A percentile compares a stretch with the other conserved stretches of the same genome.
phyloP scores from a whole-genome alignment of 1,139 yeast genomes.

The Nakaseomyces uthaithaninus region DNA sequence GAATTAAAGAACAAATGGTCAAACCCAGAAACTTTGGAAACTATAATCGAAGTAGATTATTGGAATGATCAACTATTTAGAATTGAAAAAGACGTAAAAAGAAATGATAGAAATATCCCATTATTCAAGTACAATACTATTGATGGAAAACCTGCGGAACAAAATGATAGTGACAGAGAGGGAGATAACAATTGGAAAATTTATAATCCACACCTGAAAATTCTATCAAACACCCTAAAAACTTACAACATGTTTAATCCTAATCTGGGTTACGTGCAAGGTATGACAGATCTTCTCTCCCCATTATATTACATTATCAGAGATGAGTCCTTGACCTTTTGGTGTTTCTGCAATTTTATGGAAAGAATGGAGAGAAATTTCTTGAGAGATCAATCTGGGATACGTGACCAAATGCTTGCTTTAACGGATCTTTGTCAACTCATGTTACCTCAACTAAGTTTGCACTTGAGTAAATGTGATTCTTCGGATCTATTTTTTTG shows the following conservation, averaged over 20 bases:
- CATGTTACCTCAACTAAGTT: constrained; percentile 76
- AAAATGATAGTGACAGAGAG: constrained; percentile 45
- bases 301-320: constrained; percentile 73
- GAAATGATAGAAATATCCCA: constrained; percentile 76
- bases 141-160: constrained; percentile 34
- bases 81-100: constrained; percentile 85
- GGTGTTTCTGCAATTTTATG: constrained; percentile 88
- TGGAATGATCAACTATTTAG: constrained; percentile 86
- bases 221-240: constrained; percentile 67
- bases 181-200: constrained; percentile 51
- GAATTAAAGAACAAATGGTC: constrained; percentile 60
- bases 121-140: constrained; percentile 46
- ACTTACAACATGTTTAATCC: constrained; percentile 80
- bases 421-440: constrained; percentile 77
- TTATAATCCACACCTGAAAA: constrained; percentile 58
- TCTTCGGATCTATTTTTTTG: constrained; percentile 86
- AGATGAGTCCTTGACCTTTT: constrained; percentile 76
- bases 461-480: constrained; percentile 80
- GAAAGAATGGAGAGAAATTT: constrained; percentile 93
- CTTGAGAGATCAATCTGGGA: constrained; percentile 84
- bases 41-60: constrained; percentile 54
- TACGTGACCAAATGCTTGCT: constrained; percentile 78
- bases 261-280: constrained; percentile 91
- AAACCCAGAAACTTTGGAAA: constrained; percentile 17
- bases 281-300: constrained; percentile 89